Conservation (phyloP, 352 stramenopile genomes). For the Peronospora destructor region DNA sequence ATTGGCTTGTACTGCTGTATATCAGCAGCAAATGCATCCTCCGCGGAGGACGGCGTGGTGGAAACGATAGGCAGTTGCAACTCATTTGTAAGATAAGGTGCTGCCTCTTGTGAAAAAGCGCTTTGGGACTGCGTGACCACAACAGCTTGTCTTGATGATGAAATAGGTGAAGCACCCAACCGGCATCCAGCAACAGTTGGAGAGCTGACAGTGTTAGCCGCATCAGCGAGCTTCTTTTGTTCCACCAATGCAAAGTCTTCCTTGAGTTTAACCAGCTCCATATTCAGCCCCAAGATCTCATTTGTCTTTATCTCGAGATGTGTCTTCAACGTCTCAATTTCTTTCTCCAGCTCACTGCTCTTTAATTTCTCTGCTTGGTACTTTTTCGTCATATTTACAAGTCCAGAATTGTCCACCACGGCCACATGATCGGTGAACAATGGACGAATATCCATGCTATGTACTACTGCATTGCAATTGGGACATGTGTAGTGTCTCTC, state of each 20-base stretch:
- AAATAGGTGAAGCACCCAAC: neutral
- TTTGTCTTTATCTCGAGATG: slow-evolving; percentile 28
- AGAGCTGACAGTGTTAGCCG: neutral
- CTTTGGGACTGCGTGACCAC: slow-evolving; percentile 1
- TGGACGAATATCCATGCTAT: slow-evolving; percentile 43
- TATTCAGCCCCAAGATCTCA: slow-evolving; percentile 18
- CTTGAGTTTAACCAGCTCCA: slow-evolving; percentile 30
- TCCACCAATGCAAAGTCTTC: slow-evolving; percentile 15
- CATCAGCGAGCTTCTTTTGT: slow-evolving; percentile 1
- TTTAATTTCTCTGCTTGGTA: slow-evolving; percentile 49
- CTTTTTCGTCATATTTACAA: slow-evolving; percentile 53
- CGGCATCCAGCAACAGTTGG: neutral
- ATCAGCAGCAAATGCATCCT: slow-evolving; percentile 10
- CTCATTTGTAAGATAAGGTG: neutral
- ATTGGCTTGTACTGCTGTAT: slow-evolving; percentile 37
- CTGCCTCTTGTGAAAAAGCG: neutral
- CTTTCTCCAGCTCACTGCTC: slow-evolving; percentile 40
- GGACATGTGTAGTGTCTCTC: slow-evolving; percentile 50
- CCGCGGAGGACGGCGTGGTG: neutral
- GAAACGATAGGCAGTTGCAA: neutral
- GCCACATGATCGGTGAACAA: slow-evolving; percentile 69
- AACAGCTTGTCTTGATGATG: neutral
- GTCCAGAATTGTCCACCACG: slow-evolving; percentile 64
- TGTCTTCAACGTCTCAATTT: slow-evolving; percentile 35
- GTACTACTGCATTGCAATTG: slow-evolving; percentile 51